A percentile compares a stretch with the other conserved stretches of the same genome.
phyloP scores from a whole-genome alignment of 345 rosid genomes.

The Euphorbia pulcherrima region DNA sequence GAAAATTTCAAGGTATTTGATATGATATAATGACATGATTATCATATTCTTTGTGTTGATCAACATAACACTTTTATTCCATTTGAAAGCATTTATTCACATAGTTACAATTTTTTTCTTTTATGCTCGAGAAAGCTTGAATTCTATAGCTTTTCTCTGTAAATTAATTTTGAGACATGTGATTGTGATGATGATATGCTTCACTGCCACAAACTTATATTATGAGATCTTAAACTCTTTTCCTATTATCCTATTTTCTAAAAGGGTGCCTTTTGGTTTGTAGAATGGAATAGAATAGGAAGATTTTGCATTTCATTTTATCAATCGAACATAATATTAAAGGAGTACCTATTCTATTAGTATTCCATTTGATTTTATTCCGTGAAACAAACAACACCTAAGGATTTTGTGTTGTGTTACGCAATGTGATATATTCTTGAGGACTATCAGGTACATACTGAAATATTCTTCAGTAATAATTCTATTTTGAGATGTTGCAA shows the following conservation, averaged over 20 bases:
- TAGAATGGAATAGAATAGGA: too few species aligned
- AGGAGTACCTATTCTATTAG: too few species aligned
- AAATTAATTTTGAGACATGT: neutral
- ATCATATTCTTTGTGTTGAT: neutral
- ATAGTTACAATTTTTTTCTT: neutral
- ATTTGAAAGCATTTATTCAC: neutral
- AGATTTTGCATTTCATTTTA: too few species aligned
- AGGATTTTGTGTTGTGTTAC: neutral
- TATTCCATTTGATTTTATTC: too few species aligned
- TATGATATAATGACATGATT: neutral
- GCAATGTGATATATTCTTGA: neutral
- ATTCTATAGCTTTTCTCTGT: neutral
- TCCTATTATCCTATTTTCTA: neutral
- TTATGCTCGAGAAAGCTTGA: neutral
- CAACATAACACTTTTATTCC: neutral
- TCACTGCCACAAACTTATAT: neutral
- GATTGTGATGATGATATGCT: neutral
- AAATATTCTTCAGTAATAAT: slow-evolving; percentile 69
- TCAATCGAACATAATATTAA: too few species aligned
- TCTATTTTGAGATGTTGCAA: slow-evolving; percentile 82
- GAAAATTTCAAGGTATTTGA: slow-evolving; percentile 74
- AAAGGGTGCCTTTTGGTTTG: too few species aligned
- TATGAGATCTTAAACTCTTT: neutral
- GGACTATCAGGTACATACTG: slow-evolving; percentile 68
- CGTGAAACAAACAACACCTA: too few species aligned